These are phyloP conservation scores for Daedaleopsis nitida DNA, from an alignment of 768 basidiomycete species.

Conservation along the genomic window DNA sequence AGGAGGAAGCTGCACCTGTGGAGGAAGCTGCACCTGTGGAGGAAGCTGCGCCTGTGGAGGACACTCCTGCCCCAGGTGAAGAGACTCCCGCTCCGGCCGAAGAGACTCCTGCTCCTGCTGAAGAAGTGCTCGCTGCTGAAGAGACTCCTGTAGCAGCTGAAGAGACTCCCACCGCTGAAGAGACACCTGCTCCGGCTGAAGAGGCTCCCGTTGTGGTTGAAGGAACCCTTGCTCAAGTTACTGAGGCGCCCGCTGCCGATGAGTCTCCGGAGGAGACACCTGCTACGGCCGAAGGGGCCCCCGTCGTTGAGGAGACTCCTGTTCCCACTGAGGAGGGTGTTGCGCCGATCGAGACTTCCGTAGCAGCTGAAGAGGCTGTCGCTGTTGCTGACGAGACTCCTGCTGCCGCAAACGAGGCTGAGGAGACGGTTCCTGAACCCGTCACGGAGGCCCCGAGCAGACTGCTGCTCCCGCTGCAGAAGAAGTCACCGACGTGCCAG, in stretches of 20 bases:
- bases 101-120: background rate
- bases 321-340: background rate
- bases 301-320: background rate
- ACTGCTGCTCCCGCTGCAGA: conserved; percentile 5
- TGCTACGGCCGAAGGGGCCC: background rate
- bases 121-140: no score
- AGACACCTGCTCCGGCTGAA: background rate
- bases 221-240: background rate
- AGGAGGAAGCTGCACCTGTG: background rate
- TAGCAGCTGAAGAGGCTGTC: background rate
- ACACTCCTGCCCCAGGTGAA: background rate
- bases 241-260: background rate
- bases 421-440: background rate
- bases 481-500: background rate
- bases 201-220: background rate
- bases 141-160: background rate
- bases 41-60: background rate
- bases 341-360: background rate
- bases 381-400: background rate
- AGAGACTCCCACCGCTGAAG: background rate
- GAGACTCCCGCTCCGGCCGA: background rate
- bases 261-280: background rate
- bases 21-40: background rate
- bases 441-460: background rate
- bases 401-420: background rate